phyloP scores from a whole-genome alignment of 192 early-diverging fungal species.

The Funneliformis mosseae region DNA sequence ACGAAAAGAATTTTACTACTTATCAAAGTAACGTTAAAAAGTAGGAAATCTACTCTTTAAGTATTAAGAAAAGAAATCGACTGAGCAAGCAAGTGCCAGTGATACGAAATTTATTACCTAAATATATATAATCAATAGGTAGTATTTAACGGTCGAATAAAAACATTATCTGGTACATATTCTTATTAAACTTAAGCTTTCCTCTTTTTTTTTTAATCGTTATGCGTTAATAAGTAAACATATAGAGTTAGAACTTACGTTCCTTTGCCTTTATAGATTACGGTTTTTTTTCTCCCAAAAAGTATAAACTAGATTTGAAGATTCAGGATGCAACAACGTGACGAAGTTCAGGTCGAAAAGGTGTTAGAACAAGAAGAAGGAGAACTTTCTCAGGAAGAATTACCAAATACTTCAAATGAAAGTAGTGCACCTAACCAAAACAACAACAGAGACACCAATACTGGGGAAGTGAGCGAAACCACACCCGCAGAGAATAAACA shows the following conservation, averaged over 20 bases:
- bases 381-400: background rate
- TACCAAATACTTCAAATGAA: background rate
- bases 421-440: background rate
- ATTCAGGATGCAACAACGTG: background rate
- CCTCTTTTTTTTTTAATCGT: background rate
- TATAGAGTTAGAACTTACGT: background rate
- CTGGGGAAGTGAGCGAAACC: background rate
- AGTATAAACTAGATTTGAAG: background rate
- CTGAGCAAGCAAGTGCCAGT: background rate
- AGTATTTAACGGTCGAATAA: background rate
- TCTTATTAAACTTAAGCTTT: background rate
- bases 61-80: background rate
- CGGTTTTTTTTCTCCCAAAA: background rate
- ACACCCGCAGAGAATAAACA: background rate
- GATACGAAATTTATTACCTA: background rate
- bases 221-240: background rate
- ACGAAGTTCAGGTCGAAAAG: background rate
- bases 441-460: background rate
- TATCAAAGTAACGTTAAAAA: background rate
- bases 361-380: background rate
- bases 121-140: background rate
- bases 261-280: background rate
- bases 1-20: background rate
- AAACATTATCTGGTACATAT: background rate
- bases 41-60: background rate